Conservation (phyloP, 2,329 filamentous ascomycete species). For the Kalmusia sp. region DNA sequence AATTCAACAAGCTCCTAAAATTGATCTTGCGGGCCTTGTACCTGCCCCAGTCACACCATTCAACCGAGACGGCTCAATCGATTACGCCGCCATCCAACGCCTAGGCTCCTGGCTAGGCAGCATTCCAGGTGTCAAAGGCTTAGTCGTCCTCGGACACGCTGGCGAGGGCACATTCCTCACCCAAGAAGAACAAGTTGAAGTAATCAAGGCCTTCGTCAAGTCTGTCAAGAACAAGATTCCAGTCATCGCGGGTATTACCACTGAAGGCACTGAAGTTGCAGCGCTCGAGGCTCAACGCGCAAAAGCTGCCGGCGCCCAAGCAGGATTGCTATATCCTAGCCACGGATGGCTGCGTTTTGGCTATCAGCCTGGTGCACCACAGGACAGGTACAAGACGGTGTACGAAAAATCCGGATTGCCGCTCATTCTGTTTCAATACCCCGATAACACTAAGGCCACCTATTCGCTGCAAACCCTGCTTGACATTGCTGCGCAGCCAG, state of each 20-base stretch:
- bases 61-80: conserved; percentile 56
- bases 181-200: conserved; percentile 55
- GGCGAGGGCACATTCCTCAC: conserved; percentile 63
- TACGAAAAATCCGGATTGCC: conserved; percentile 59
- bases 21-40: conserved; percentile 59
- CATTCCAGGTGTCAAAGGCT: conserved; percentile 59
- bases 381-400: conserved; percentile 59
- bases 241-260: conserved; percentile 62
- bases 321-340: conserved; percentile 60
- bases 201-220: conserved; percentile 61
- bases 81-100: conserved; percentile 61
- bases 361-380: conserved; percentile 60
- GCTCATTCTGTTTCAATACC: conserved; percentile 62
- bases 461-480: conserved; percentile 61
- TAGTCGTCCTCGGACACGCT: conserved; percentile 62
- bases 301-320: conserved; percentile 58
- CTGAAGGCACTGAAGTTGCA: conserved; percentile 61
- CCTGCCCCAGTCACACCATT: conserved; percentile 62
- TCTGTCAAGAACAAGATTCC: conserved; percentile 60
- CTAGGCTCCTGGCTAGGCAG: conserved; percentile 62
- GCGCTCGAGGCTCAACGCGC: conserved; percentile 60
- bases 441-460: conserved; percentile 61
- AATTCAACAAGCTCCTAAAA: conserved; percentile 26
- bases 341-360: conserved; percentile 64
- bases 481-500: conserved; percentile 60